These are phyloP conservation scores for Kodamaea jinghongensis DNA, from an alignment of 805 yeast genomes.

Conservation along the genomic window DNA sequence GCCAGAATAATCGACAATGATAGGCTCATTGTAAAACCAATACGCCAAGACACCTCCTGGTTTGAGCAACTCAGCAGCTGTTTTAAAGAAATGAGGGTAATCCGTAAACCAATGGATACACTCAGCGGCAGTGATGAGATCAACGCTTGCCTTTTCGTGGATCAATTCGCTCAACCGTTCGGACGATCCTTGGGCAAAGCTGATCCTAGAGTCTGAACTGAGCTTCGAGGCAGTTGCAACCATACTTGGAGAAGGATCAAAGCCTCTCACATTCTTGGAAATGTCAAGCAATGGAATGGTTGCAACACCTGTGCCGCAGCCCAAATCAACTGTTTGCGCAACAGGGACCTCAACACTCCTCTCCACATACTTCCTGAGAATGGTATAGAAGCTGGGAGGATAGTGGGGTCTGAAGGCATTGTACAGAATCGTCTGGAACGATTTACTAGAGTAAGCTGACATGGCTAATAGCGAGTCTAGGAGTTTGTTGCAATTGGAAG, in stretches of 20 bases:
- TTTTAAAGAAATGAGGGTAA: conserved; percentile 29
- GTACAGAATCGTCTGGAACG: conserved; percentile 14
- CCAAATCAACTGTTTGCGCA: conserved; percentile 36
- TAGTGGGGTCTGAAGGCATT: conserved; percentile 42
- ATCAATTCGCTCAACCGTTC: conserved; percentile 9
- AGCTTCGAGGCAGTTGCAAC: conserved; percentile 39
- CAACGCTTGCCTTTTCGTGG: conserved; percentile 15
- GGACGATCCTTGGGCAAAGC: conserved; percentile 27
- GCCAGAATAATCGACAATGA: conserved; percentile 28
- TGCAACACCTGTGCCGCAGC: conserved; percentile 57
- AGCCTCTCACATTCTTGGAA: conserved; percentile 38
- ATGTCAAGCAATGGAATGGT: conserved; percentile 42
- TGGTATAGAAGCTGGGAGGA: conserved; percentile 34
- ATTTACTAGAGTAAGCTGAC: conserved; percentile 6
- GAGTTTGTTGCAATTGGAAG: too few species aligned
- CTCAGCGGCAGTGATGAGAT: conserved; percentile 42
- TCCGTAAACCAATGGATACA: conserved; percentile 43
- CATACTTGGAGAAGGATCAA: conserved; percentile 50
- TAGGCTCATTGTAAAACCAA: conserved; percentile 43
- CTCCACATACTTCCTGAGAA: conserved; percentile 16
- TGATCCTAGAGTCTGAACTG: conserved; percentile 21
- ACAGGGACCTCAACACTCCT: conserved; percentile 21
- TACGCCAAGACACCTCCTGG: conserved; percentile 42
- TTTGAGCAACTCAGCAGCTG: conserved; percentile 34
- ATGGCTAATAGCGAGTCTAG: not conserved